phyloP scores from a whole-genome alignment of 1,139 yeast genomes.

The Saccharomyces uvarum region DNA sequence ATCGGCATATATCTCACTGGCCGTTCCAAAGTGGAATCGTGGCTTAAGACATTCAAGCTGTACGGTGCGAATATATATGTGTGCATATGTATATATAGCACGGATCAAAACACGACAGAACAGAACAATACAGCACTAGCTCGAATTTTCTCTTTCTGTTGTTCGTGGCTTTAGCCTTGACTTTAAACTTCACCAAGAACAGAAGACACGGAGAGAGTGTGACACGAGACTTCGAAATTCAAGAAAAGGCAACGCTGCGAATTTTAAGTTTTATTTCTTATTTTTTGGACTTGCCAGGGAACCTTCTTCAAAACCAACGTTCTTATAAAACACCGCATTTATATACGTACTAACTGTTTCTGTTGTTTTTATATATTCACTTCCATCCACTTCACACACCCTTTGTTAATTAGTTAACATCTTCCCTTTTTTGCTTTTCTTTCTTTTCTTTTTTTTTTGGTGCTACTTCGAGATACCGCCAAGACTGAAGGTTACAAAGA shows the following conservation, averaged over 20 bases:
- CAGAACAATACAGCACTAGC: background rate
- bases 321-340: constrained; percentile 6
- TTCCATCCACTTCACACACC: background rate
- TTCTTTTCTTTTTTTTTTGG: background rate
- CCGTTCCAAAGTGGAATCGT: background rate
- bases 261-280: background rate
- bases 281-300: background rate
- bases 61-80: background rate
- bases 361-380: background rate
- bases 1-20: background rate
- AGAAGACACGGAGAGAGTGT: background rate
- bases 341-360: background rate
- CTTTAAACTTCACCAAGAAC: background rate
- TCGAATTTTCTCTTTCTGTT: background rate
- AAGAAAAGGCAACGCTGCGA: background rate
- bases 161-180: background rate
- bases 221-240: background rate
- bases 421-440: background rate
- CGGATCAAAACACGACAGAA: background rate
- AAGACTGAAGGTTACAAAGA: background rate
- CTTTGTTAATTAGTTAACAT: background rate
- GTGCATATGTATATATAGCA: background rate
- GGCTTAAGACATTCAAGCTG: background rate
- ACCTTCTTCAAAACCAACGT: constrained; percentile 9
- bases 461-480: background rate